Evolutionary conservation across 106 monocot genomes (phyloP).

Genomic region (Platanthera zijinensis): DNA sequence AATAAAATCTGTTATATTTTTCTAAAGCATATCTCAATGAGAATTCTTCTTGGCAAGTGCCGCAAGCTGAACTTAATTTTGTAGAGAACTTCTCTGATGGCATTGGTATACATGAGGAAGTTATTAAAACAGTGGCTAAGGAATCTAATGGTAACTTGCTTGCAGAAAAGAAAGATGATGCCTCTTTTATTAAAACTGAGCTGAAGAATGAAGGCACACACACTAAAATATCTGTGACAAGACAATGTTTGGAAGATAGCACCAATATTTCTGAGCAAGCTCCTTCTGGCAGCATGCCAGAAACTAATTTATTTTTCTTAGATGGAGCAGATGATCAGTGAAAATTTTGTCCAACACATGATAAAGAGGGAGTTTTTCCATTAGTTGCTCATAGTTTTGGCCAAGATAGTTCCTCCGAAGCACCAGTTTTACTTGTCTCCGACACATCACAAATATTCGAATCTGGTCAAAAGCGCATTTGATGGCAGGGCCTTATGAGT

Average conservation of each 20-base stretch:
- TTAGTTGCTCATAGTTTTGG: too few species aligned
- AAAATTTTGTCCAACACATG: not conserved
- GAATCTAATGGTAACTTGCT: slow-evolving; percentile 5
- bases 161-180: slow-evolving; percentile 1
- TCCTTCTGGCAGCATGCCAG: not conserved
- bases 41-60: slow-evolving; percentile 7
- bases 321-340: not conserved
- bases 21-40: slow-evolving; percentile 8
- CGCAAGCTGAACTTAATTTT: slow-evolving; percentile 9
- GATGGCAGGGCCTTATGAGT: not conserved
- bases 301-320: not conserved
- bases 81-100: not conserved
- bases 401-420: slow-evolving; percentile 1
- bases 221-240: not conserved
- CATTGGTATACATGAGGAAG: not conserved
- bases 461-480: slow-evolving; percentile 6
- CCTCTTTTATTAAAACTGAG: too few species aligned
- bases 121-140: not conserved
- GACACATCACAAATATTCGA: slow-evolving; percentile 1
- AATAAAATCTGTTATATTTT: not conserved
- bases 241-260: slow-evolving; percentile 8
- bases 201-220: slow-evolving; percentile 3
- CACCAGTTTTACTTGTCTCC: not conserved
- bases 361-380: not conserved
- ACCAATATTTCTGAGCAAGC: not conserved